phyloP scores from a whole-genome alignment of 1,139 yeast species.

The Nakaseomyces glabratus region DNA sequence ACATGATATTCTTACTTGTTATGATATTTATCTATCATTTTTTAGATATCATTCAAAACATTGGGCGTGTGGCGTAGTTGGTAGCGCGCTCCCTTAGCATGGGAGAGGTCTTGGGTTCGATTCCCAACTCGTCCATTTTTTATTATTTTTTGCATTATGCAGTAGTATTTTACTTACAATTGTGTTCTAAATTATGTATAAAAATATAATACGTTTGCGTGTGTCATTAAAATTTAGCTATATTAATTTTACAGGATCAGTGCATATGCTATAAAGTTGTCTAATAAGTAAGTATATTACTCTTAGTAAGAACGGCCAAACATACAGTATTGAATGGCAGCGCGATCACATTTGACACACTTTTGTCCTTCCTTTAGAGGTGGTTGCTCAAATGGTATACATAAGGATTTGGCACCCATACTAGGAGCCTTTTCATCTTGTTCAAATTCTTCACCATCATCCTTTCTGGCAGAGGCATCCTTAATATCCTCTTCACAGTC shows the following conservation, averaged over 20 bases:
- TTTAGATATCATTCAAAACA: no score
- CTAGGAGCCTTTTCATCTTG: slow-evolving; percentile 95
- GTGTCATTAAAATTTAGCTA: neutral
- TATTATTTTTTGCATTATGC: slow-evolving; percentile 10
- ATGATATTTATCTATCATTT: no score
- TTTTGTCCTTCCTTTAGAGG: slow-evolving; percentile 64
- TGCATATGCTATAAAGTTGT: neutral
- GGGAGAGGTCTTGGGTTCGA: slow-evolving; percentile 88
- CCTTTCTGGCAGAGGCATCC: slow-evolving; percentile 77
- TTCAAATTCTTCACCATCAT: slow-evolving; percentile 73
- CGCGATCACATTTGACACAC: slow-evolving; percentile 75
- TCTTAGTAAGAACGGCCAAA: slow-evolving; percentile 93
- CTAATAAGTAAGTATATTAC: no score
- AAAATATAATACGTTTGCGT: neutral
- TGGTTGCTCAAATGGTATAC: slow-evolving; percentile 94
- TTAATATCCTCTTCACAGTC: slow-evolving; percentile 97
- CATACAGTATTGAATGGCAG: slow-evolving; percentile 77
- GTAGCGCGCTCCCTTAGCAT: slow-evolving; percentile 90
- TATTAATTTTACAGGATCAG: neutral
- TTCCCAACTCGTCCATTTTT: slow-evolving; percentile 73
- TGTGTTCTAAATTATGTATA: neutral
- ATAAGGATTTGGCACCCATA: slow-evolving; percentile 98
- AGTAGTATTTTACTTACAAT: neutral
- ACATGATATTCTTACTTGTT: no score
- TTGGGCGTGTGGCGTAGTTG: slow-evolving; percentile 91